Base-by-base conservation (phyloP, 2,329 filamentous ascomycete genomes). In the Ophiostoma pallidulum region DNA sequence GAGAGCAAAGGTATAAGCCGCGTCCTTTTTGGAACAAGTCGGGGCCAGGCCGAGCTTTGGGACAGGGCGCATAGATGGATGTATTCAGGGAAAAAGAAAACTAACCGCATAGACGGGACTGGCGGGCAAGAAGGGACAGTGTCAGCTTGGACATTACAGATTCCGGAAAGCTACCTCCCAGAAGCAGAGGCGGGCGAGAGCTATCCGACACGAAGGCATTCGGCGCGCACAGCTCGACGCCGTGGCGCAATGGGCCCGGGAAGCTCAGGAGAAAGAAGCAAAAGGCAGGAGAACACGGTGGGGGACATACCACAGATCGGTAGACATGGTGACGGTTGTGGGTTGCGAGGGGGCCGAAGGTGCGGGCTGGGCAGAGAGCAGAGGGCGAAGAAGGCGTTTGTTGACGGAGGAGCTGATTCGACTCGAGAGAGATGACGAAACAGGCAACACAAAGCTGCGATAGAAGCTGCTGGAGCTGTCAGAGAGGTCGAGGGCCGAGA, bases 101-200 rank as follows among this genome's bases (percentile, higher is more conserved):
- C 91, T 88, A 81, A 97, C 92, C 79, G 92, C 88, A 77, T 97
- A 98, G 65, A 94, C 91, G 73, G 91, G 91, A 77, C 91, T 98
- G 62, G 54, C 64, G 43, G 50, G 56, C 53, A 51, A 51, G 41
- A 49, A 41, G 18, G 4, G 33, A 4, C 28, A 16, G 3, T 31
- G 50, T 55, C 35, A 55, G 53, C 44, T 36, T 39, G 19, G 18
- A n/a, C 32, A 19, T 14, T 37, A n/a, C n/a, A n/a, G n/a, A n/a
- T n/a, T n/a, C n/a, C n/a, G n/a, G n/a, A n/a, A n/a, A n/a, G n/a
- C n/a, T n/a, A n/a, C n/a, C n/a, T n/a, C n/a, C n/a, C n/a, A n/a
- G n/a, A n/a, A n/a, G n/a, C n/a, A 3, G 37, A 10, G 13, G 9
- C n/a, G 13, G 12, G 22, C 33, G 16, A 10, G 13, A 47, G 43